Percentiles rank a stretch among this genome's conserved stretches.
Conservation (phyloP, 495 filamentous ascomycete genomes). For the Aspergillus bridgeri region DNA sequence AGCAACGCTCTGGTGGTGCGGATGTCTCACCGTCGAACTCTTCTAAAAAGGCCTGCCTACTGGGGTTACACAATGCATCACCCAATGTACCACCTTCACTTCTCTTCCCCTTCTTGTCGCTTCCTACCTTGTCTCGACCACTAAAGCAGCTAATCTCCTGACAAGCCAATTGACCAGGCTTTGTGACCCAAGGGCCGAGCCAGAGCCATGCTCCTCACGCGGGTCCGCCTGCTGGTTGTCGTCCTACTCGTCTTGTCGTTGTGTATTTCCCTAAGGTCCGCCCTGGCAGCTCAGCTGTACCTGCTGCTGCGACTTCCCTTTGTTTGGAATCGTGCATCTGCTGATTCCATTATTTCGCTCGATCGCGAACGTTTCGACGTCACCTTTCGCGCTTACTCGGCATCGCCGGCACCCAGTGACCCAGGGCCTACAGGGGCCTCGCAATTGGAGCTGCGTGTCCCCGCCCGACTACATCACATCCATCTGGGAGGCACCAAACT, state of each 20-base stretch:
- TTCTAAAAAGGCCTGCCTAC: neutral
- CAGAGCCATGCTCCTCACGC: slow-evolving; percentile 3
- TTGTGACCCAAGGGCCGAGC: no score
- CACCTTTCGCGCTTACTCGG: slow-evolving; percentile 5
- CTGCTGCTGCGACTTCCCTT: slow-evolving; percentile 10
- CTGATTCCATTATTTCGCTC: slow-evolving; percentile 2
- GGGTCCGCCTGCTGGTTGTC: neutral
- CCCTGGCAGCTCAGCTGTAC: slow-evolving; percentile 1
- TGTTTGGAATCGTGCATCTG: neutral
- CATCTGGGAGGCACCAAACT: neutral
- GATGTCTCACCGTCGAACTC: neutral
- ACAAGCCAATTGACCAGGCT: neutral
- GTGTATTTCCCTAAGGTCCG: neutral
- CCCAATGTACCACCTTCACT: neutral
- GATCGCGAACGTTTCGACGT: slow-evolving; percentile 9
- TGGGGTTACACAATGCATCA: neutral
- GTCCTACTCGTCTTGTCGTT: neutral
- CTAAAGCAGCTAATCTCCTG: neutral
- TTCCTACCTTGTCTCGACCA: neutral
- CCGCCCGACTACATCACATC: slow-evolving; percentile 8
- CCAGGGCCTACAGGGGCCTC: neutral
- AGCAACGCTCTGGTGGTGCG: neutral
- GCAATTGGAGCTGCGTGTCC: neutral
- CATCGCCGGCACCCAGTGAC: neutral
- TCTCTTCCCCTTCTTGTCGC: neutral